Conservation (phyloP, 371 early-diverging fungal species). For the Mucor piriformis region DNA sequence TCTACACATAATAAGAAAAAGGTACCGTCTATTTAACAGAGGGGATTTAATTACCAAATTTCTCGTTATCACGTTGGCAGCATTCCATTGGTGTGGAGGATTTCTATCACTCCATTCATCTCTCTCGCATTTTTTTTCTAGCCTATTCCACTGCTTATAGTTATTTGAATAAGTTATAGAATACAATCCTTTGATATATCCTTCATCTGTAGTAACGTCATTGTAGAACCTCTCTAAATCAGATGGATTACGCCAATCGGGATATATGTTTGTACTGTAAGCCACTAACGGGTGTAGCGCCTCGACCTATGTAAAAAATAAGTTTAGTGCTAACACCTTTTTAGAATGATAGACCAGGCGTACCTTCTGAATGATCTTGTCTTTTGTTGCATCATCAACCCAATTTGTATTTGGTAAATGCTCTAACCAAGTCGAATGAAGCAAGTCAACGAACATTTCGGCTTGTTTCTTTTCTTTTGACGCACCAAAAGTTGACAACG, state of each 20-base stretch:
- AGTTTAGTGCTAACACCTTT: no score
- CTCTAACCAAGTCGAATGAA: conserved; percentile 39
- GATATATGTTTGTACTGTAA: conserved; percentile 42
- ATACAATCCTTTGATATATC: no score
- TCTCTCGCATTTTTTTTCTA: neutral
- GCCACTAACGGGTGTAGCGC: conserved; percentile 43
- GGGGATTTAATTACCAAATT: neutral
- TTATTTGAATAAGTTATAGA: no score
- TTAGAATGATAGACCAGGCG: no score
- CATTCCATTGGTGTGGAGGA: no score
- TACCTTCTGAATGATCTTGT: conserved; percentile 49
- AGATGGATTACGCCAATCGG: conserved; percentile 46
- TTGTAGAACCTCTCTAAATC: conserved; percentile 46
- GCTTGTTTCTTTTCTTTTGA: conserved; percentile 29
- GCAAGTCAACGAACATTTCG: conserved; percentile 29
- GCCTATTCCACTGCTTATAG: no score
- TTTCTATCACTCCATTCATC: no score
- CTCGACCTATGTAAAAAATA: conserved; percentile 15
- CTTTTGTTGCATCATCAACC: conserved; percentile 54
- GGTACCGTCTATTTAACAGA: no score
- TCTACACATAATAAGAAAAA: conserved; percentile 12
- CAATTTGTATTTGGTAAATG: conserved; percentile 46
- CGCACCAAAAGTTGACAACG: conserved; percentile 36
- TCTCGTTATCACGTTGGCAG: conserved; percentile 42
- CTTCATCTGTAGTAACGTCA: neutral